Percentiles rank a stretch among this genome's conserved stretches.
phyloP scores from a whole-genome alignment of 2,329 filamentous ascomycete genomes.

The Pseudogymnoascus sp. region DNA sequence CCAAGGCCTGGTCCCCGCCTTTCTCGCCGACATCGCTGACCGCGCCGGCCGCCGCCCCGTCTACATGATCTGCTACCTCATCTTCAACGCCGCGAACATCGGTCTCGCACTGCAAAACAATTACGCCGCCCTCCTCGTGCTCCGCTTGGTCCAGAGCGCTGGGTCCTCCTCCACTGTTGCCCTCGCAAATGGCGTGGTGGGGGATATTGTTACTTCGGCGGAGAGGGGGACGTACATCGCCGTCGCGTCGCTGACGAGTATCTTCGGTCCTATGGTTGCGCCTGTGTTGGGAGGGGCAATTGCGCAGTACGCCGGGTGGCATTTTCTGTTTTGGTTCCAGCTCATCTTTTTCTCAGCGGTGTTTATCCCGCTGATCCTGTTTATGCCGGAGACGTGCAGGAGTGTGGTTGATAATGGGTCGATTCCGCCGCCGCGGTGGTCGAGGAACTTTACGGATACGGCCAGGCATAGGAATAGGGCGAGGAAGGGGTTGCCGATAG shows the following conservation, averaged over 20 bases:
- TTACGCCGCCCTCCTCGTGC: conserved; percentile 44
- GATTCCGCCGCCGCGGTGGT: conserved; percentile 47
- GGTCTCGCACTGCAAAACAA: conserved; percentile 44
- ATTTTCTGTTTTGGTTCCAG: conserved; percentile 49
- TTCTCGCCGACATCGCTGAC: conserved; percentile 50
- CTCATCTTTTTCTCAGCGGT: conserved; percentile 17
- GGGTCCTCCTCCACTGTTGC: conserved; percentile 54
- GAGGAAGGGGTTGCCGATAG: conserved; percentile 12
- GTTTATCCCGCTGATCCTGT: conserved; percentile 20
- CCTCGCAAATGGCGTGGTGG: conserved; percentile 51
- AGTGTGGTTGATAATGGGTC: conserved; percentile 48
- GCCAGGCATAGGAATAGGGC: conserved; percentile 14
- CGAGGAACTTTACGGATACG: conserved; percentile 44
- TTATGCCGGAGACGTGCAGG: conserved; percentile 47
- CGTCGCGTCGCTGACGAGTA: conserved; percentile 49
- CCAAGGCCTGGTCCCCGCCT: conserved; percentile 51
- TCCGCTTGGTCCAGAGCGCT: conserved; percentile 49
- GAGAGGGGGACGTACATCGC: conserved; percentile 61
- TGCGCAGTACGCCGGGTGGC: conserved; percentile 50
- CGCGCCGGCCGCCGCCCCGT: conserved; percentile 46
- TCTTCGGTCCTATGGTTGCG: conserved; percentile 43
- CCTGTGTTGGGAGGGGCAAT: conserved; percentile 55
- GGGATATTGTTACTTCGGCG: conserved; percentile 54
- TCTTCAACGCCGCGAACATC: conserved; percentile 48
- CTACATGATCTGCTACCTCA: conserved; percentile 45